Conservation (phyloP, 2,329 filamentous ascomycete species). For the Cladosporium austrohemisphaericum region DNA sequence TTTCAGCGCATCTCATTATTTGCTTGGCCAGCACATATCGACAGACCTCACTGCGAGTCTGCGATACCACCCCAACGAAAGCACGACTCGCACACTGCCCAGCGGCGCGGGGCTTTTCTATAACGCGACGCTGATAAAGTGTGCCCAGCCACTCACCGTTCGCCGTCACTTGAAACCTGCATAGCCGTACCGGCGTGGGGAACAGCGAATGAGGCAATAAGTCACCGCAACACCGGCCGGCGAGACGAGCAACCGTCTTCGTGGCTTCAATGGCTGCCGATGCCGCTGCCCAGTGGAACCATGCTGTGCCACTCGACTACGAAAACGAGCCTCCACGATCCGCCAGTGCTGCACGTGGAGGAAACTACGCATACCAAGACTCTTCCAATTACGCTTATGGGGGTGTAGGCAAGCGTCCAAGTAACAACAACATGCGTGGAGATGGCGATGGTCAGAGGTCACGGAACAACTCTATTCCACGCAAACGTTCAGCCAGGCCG, state of each 20-base stretch:
- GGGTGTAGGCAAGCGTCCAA: slow-evolving; percentile 10
- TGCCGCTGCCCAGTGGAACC: slow-evolving; percentile 10
- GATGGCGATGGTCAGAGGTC: slow-evolving; percentile 10
- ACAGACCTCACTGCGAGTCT: too few species aligned
- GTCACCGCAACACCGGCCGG: slow-evolving; percentile 7
- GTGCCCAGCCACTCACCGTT: slow-evolving; percentile 3
- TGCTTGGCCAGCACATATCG: too few species aligned
- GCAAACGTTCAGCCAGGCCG: slow-evolving; percentile 11
- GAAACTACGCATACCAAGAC: slow-evolving; percentile 5
- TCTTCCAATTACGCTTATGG: slow-evolving; percentile 8
- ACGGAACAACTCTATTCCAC: slow-evolving; percentile 5
- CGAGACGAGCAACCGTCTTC: neutral
- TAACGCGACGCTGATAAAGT: neutral
- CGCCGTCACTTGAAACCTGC: slow-evolving; percentile 6
- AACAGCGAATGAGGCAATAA: slow-evolving; percentile 8
- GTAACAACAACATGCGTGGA: slow-evolving; percentile 14
- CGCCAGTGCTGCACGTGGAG: slow-evolving; percentile 1
- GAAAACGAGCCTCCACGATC: slow-evolving; percentile 8
- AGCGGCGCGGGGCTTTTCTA: slow-evolving; percentile 2
- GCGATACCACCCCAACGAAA: neutral
- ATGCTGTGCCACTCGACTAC: slow-evolving; percentile 12
- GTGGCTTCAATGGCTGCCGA: slow-evolving; percentile 2
- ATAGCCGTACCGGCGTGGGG: slow-evolving; percentile 11
- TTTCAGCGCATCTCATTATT: too few species aligned
- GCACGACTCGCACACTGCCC: too few species aligned